Evolutionary conservation across 805 yeast species (phyloP), one percentile per base, ranked within the genome.

Genomic region (Schwanniomyces pseudopolymorphus): DNA sequence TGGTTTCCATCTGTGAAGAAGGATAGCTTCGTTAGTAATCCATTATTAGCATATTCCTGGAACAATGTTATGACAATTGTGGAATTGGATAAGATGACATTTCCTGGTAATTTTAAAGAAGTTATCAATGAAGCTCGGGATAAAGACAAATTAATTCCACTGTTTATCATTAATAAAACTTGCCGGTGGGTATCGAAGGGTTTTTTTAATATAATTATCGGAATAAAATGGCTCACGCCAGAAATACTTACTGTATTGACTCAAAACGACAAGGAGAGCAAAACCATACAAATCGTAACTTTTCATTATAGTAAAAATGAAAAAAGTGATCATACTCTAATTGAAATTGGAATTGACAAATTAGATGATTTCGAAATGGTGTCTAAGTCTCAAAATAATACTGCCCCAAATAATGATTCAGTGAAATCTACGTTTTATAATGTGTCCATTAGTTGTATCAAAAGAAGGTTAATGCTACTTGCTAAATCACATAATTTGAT

Each of bases 31-130:
- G 21, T 54, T 28, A 17, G 45, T 36, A 58, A 54, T 54, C 57
- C 89, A 0, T 65, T 74, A 48, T 60, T 88, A 36, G 91, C 87
- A 0, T 87, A 83, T 52, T 72, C 87, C 33, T 86, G 89, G 86
- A 71, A 80, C n/a, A 81, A 83, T 48, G 69, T 73, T 6, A 55
- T 87, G 44, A 80, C 83, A 0, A 56, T 88, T 1, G 52, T 84
- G 7, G 85, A 83, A 45, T 61, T 84, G 2, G 63, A 60, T 16
- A 61, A 70, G 44, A 70, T 69, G 10, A 59, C 64, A 5, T 60
- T 69, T 11, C 71, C 74, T 0, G 16, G 46, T 0, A 66, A 69
- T 51, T 52, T 67, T n/a, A 22, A 47, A 11, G 40, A 40, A 3
- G 56, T 64, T 0, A 40, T 72, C 2, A 56, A 59, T 10, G 70